Base-by-base conservation (phyloP, 2,329 filamentous ascomycete genomes). In the Xylaria sp. region DNA sequence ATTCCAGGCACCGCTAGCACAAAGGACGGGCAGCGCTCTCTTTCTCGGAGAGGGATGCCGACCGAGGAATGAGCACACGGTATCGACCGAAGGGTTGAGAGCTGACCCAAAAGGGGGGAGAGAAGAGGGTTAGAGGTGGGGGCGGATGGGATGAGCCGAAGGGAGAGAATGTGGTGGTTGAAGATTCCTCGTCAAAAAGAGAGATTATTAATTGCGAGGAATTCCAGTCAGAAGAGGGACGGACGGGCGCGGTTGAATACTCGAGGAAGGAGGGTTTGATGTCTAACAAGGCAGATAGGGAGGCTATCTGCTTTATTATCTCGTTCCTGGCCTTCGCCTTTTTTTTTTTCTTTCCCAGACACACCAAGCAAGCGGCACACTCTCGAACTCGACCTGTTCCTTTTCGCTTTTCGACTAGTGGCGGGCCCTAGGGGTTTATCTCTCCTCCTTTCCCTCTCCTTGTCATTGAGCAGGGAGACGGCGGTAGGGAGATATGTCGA, bases 401-500 rank as follows among this genome's bases (percentile, higher is more conserved):
- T 44, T 27, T 58, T 58, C 37, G 37, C 55, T 69, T 64, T 73
- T 75, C 72, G 73, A 72, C 73, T 75, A 67, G 71, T 68, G 64
- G 63, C 71, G 73, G 68, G 63, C 68, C 68, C 72, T 71, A 69
- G 60, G 62, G 73, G 65, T 69, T 71, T 72, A 73, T 75, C 75
- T 79, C 77, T 78, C 76, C 75, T 78, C 76, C 75, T 75, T 35
- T 77, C 74, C 75, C 77, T 77, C 75, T 75, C 75, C 73, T 75
- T 73, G 70, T 73, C 61, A 73, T 72, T 72, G 65, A 71, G 67
- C 69, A 75, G 69, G 82, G 84, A 86, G 82, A 81, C 83, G 81
- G 79, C 82, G 79, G 82, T 71, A 69, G 72, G 73, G 75, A 75
- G 73, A 73, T 71, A 69, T 72, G 66, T 75, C 66, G 72, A 81